A percentile compares a stretch with the other conserved stretches of the same genome.
phyloP scores from a whole-genome alignment of 2,329 filamentous ascomycete genomes.

The Cordyceps javanica region DNA sequence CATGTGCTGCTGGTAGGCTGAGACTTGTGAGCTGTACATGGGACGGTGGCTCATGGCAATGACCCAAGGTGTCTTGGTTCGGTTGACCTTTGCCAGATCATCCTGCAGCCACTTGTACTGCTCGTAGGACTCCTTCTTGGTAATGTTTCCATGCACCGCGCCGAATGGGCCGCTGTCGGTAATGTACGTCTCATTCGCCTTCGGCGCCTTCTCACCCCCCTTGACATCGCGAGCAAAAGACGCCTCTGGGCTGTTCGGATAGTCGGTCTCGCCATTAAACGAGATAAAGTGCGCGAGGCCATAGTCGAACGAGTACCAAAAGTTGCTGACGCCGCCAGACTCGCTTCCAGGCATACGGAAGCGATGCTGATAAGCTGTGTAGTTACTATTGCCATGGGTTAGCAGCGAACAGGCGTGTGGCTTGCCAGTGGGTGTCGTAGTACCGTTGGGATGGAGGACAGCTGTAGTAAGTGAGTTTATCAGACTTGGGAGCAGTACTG shows the following conservation, averaged over 20 bases:
- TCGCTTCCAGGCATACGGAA: slow-evolving; percentile 46
- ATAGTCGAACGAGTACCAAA: slow-evolving; percentile 51
- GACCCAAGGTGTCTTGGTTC: slow-evolving; percentile 43
- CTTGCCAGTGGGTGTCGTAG: not conserved
- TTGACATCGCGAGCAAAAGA: slow-evolving; percentile 36
- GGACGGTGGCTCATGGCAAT: slow-evolving; percentile 43
- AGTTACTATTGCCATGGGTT: slow-evolving; percentile 28
- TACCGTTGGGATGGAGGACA: slow-evolving; percentile 42
- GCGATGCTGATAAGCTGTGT: slow-evolving; percentile 44
- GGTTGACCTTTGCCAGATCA: slow-evolving; percentile 39
- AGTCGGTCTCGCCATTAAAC: slow-evolving; percentile 44
- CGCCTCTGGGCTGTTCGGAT: slow-evolving; percentile 39
- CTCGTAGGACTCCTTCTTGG: slow-evolving; percentile 36
- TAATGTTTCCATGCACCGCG: slow-evolving; percentile 31
- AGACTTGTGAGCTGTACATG: slow-evolving; percentile 40
- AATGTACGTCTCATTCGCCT: slow-evolving; percentile 34
- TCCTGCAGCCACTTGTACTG: slow-evolving; percentile 41
- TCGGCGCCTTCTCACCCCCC: slow-evolving; percentile 35
- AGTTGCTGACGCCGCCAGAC: slow-evolving; percentile 42
- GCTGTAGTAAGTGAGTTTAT: slow-evolving; percentile 42
- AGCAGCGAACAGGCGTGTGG: not conserved
- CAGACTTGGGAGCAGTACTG: slow-evolving; percentile 28
- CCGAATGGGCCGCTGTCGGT: slow-evolving; percentile 46
- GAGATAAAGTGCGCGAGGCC: slow-evolving; percentile 46
- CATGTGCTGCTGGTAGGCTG: slow-evolving; percentile 36